Percentiles rank a stretch among this genome's conserved stretches.
phyloP scores from a whole-genome alignment of 2,329 filamentous ascomycete genomes.

The Colletotrichum sp. region DNA sequence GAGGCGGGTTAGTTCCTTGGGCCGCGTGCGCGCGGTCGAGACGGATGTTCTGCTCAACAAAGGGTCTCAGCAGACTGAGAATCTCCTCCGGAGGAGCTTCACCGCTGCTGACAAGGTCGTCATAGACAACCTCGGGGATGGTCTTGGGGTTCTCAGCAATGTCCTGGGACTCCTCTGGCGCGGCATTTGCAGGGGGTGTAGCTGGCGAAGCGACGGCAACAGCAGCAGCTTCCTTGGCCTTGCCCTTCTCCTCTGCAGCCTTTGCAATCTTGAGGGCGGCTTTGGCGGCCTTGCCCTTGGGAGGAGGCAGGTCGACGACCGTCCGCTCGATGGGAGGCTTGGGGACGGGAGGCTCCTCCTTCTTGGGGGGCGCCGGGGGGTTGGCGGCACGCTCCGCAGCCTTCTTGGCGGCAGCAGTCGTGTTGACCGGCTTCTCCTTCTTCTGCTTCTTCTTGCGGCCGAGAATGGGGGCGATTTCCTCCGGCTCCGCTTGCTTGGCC shows the following conservation, averaged over 20 bases:
- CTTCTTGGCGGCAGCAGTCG: conserved; percentile 19
- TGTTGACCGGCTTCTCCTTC: conserved; percentile 63
- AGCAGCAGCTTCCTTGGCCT: conserved; percentile 16
- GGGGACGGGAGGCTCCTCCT: conserved; percentile 12
- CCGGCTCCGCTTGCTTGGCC: conserved; percentile 56
- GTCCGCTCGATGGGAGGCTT: conserved; percentile 28
- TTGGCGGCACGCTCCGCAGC: conserved; percentile 2
- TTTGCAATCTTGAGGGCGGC: conserved; percentile 22
- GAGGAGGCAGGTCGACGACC: conserved; percentile 20
- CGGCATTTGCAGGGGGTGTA: neutral
- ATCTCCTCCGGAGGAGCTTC: conserved; percentile 27
- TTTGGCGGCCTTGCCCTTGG: conserved; percentile 25
- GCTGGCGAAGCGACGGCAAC: neutral
- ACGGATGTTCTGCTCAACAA: conserved; percentile 27
- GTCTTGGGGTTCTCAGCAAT: conserved; percentile 18
- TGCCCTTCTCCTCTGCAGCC: conserved; percentile 16
- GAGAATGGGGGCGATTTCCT: conserved; percentile 73
- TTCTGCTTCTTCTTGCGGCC: conserved; percentile 87
- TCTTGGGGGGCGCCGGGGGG: conserved; percentile 18
- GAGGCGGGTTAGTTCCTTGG: conserved; percentile 6
- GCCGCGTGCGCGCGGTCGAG: neutral
- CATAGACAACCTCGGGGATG: conserved; percentile 17
- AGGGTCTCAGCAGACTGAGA: conserved; percentile 40
- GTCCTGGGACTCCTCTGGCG: conserved; percentile 6
- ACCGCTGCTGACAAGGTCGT: conserved; percentile 3